phyloP scores from a whole-genome alignment of 1,284 basidiomycete genomes.

The Irpex sp. region DNA sequence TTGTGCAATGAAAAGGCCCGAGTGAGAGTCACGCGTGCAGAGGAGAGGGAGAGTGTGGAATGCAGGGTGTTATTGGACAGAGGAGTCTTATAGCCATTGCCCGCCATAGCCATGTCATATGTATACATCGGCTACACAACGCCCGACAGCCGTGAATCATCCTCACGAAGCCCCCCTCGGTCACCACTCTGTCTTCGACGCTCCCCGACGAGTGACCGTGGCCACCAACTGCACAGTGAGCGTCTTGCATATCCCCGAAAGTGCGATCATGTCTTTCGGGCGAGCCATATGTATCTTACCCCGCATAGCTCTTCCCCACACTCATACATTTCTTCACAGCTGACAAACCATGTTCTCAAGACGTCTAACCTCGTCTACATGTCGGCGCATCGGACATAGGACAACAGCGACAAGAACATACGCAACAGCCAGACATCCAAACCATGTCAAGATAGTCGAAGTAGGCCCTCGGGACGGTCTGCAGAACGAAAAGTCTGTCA shows the following conservation, averaged over 20 bases:
- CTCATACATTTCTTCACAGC: background rate
- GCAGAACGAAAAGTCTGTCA: constrained; percentile 83
- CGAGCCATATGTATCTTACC: too few species aligned
- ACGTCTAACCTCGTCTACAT: background rate
- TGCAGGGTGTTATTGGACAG: background rate
- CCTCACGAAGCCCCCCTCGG: background rate
- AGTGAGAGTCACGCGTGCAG: background rate
- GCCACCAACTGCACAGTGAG: too few species aligned
- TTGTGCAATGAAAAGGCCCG: background rate
- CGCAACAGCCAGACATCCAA: constrained; percentile 16
- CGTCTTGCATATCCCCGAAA: too few species aligned
- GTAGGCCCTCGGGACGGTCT: constrained; percentile 92
- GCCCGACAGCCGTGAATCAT: background rate
- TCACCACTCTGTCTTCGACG: too few species aligned
- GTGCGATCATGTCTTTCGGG: too few species aligned
- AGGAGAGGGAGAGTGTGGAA: background rate
- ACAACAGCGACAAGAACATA: constrained; percentile 10
- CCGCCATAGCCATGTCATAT: background rate
- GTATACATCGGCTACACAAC: background rate
- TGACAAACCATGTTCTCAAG: background rate
- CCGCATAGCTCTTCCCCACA: too few species aligned
- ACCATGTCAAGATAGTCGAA: constrained; percentile 77
- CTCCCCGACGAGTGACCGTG: too few species aligned
- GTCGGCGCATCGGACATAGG: background rate
- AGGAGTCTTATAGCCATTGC: background rate